These are phyloP conservation scores for Saitozyma podzolica DNA, from an alignment of 768 basidiomycete genomes.

Conservation along the genomic window DNA sequence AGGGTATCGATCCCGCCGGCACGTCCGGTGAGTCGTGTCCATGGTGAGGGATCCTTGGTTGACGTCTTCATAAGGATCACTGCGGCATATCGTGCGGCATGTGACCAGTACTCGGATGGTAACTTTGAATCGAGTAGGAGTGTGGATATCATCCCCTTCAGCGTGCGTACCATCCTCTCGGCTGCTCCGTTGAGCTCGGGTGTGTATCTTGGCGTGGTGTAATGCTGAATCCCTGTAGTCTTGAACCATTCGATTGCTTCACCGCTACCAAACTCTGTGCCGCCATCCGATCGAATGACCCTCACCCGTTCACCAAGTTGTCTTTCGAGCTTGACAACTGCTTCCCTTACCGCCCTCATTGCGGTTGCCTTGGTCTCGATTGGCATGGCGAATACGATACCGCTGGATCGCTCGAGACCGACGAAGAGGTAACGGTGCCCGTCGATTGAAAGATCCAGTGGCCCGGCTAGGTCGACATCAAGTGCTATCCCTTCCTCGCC, in stretches of 20 bases:
- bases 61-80: slow-evolving; percentile 4
- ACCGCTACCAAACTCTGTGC: slow-evolving; percentile 3
- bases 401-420: not conserved
- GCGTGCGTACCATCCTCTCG: slow-evolving; percentile 3
- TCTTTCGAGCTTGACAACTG: too few species aligned
- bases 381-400: too few species aligned
- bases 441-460: too few species aligned
- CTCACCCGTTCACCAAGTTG: too few species aligned
- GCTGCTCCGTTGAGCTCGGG: too few species aligned
- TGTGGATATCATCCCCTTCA: slow-evolving; percentile 1
- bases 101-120: slow-evolving; percentile 1
- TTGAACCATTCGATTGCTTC: not conserved
- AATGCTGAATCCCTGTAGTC: not conserved
- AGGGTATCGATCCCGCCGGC: not conserved
- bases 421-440: slow-evolving; percentile 1
- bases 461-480: too few species aligned
- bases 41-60: not conserved
- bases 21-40: not conserved
- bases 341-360: not conserved
- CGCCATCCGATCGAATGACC: slow-evolving; percentile 3
- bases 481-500: too few species aligned
- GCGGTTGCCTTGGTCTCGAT: not conserved
- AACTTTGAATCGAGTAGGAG: not conserved
- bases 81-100: slow-evolving; percentile 4
- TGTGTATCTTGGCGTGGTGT: too few species aligned